Evolutionary conservation across 2,329 filamentous ascomycete species (phyloP).

Genomic region (Diaporthe sp.): DNA sequence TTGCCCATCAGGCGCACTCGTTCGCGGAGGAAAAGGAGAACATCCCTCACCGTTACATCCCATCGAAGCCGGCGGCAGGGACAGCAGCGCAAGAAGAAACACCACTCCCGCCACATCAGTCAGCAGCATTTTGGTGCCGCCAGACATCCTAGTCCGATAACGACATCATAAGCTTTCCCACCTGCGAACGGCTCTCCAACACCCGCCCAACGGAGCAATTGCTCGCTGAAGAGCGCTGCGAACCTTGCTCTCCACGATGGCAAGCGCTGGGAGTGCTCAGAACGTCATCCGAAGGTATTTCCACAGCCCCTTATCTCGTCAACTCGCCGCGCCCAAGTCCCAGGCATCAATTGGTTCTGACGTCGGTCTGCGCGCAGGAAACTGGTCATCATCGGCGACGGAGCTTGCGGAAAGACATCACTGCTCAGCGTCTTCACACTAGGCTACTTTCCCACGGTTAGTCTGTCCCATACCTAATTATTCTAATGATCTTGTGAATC

Average conservation of each 20-base stretch:
- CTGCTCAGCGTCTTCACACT: conserved; percentile 97
- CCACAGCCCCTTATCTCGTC: not conserved
- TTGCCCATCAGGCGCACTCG: conserved; percentile 18
- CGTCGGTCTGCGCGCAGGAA: conserved; percentile 70
- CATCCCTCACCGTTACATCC: conserved; percentile 12
- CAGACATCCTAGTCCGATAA: conserved; percentile 32
- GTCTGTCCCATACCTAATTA: conserved; percentile 52
- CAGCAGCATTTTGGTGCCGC: conserved; percentile 28
- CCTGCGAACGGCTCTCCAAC: conserved; percentile 17
- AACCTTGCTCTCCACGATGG: conserved; percentile 46
- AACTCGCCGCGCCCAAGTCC: conserved; percentile 25
- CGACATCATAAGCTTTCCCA: conserved; percentile 30
- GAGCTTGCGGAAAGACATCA: conserved; percentile 98
- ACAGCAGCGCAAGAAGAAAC: not conserved
- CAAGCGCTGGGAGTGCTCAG: conserved; percentile 47
- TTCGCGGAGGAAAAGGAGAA: conserved; percentile 9
- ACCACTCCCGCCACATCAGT: conserved; percentile 14
- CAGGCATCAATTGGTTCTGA: conserved; percentile 21
- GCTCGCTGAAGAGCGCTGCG: conserved; percentile 29
- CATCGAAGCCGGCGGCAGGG: conserved; percentile 24
- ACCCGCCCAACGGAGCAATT: conserved; percentile 28
- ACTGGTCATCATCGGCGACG: conserved; percentile 95
- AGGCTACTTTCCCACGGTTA: conserved; percentile 96
- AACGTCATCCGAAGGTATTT: conserved; percentile 55
- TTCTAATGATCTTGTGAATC: conserved; percentile 27